phyloP scores from a whole-genome alignment of 2,329 filamentous ascomycete genomes.

The Boeremia lycopersici region DNA sequence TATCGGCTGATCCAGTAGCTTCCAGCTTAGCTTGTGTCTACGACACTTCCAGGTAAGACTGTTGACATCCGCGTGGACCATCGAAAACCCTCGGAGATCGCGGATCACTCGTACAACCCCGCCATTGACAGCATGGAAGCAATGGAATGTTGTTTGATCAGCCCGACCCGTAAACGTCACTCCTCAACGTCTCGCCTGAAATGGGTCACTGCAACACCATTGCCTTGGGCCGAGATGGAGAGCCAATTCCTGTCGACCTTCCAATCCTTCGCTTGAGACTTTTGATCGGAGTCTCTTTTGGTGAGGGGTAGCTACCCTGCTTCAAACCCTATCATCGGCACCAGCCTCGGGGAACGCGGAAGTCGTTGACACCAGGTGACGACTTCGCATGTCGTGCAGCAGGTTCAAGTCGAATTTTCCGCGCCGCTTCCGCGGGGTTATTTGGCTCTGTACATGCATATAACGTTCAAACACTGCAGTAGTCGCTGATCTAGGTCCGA shows the following conservation, averaged over 20 bases:
- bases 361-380: not conserved
- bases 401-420: not conserved
- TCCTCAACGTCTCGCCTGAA: too few relatives aligned
- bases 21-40: not conserved
- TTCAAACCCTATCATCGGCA: not conserved
- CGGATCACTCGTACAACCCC: not conserved
- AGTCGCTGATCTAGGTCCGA: not conserved
- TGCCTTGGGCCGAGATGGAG: too few relatives aligned
- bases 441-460: not conserved
- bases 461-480: not conserved
- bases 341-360: not conserved
- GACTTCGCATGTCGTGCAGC: not conserved
- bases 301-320: not conserved
- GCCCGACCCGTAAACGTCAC: too few relatives aligned
- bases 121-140: not conserved
- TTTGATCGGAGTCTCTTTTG: not conserved
- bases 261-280: too few relatives aligned
- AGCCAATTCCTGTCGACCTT: too few relatives aligned
- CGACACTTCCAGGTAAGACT: not conserved
- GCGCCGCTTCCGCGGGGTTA: not conserved
- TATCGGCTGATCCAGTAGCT: conserved; percentile 3
- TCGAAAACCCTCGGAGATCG: not conserved
- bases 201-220: not conserved
- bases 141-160: not conserved
- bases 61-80: not conserved